Conservation (phyloP, 768 basidiomycete species). For the Epithele typhae region DNA sequence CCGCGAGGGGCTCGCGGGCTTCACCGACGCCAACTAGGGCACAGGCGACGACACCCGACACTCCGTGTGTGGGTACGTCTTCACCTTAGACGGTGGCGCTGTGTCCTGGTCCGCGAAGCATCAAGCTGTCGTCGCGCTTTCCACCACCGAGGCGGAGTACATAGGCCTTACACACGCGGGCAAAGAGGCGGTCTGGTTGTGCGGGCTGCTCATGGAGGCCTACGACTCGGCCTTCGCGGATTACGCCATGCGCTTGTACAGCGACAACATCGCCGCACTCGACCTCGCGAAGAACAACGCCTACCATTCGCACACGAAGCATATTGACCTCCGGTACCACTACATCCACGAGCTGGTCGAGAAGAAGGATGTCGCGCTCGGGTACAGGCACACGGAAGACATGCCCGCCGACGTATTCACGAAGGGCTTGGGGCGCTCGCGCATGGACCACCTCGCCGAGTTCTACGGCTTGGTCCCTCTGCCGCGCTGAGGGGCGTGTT, state of each 20-base stretch:
- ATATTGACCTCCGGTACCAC: background rate
- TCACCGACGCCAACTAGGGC: constrained; percentile 12
- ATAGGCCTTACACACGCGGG: constrained; percentile 29
- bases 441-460: no score
- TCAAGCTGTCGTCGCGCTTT: constrained; percentile 33
- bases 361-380: background rate
- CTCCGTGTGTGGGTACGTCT: constrained; percentile 28
- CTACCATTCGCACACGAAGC: background rate
- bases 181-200: constrained; percentile 34
- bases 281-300: background rate
- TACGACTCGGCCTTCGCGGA: background rate
- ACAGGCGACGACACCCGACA: background rate
- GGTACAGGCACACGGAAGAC: background rate
- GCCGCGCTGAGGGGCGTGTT: constrained; percentile 9
- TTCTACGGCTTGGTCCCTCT: no score
- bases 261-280: background rate
- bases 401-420: background rate
- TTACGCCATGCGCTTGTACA: background rate
- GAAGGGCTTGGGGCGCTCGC: background rate
- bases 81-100: constrained; percentile 29
- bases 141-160: constrained; percentile 38
- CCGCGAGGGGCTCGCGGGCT: constrained; percentile 3
- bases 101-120: constrained; percentile 38
- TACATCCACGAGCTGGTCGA: background rate
- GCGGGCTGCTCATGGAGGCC: constrained; percentile 2